Evolutionary conservation across 208 protist genomes (phyloP), one percentile per base, ranked within the genome.

Genomic region (Leishmania gerbilli): DNA sequence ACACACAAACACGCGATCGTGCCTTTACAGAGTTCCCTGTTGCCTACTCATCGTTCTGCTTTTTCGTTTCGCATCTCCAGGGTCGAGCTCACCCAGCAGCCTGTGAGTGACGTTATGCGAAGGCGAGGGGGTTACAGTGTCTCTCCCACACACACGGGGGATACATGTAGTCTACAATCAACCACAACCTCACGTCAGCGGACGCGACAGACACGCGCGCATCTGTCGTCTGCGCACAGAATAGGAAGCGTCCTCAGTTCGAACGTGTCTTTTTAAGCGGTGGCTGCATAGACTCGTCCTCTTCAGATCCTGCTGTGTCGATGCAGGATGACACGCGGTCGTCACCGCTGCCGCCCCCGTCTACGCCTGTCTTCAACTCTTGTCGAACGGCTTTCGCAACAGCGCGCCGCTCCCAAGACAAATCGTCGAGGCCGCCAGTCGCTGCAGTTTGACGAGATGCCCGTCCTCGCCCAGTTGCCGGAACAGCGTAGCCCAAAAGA

Each of bases 321-420:
- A 74, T 27, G 27, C 21, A 13, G 27, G 21, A 53, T 15, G 69
- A 1, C 21, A 9, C 69, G 21, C 17, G 69, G 1, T 45, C 53
- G 21, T 51, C 56, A 27, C 55, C 56, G 37, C 34, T 34, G 17
- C 9, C 56, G 47, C 21, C 56, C 7, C 37, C 40, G 19, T 15
- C 24, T 15, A 42, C n/a, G 31, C 17, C 19, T 8, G n/a, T 40
- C 3, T 3, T 27, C 15, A 17, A 0, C 51, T 21, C 31, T 37
- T 74, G 55, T 3, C 27, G 76, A 49, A 34, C 49, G 31, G 55
- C 24, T 56, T 80, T 80, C 7, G 74, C 60, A 34, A 31, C 51
- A n/a, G 65, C 74, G 21, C 81, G 81, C 5, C 81, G 81, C 34
- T 72, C 68, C 81, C 81, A 84, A 1, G 42, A 77, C 8, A 84